Base-by-base conservation (phyloP, 2,329 filamentous ascomycete genomes). In the Emmonsiellopsis sp. region DNA sequence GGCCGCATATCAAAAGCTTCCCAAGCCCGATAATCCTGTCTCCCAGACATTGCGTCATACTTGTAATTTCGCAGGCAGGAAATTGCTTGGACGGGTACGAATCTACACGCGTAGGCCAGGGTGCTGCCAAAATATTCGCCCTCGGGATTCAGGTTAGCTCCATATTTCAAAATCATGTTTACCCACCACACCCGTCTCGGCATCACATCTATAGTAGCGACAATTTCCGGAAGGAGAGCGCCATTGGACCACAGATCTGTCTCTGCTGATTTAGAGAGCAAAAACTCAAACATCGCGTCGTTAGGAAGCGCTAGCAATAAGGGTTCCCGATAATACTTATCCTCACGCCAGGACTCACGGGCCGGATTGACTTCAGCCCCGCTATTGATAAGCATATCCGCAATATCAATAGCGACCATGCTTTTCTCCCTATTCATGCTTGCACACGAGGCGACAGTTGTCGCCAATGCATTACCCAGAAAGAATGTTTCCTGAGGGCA, bases 151-250 rank as follows among this genome's bases (percentile, higher is more conserved):
- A 58, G 49, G 42, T 57, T 46, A 14, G 53, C 55, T 36, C 55
- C 57, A 46, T 57, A 17, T 2, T 34, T 49, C 39, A 58, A 46
- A 43, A 58, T 31, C 31, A 56, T 33, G 40, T 55, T 31, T 21
- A 55, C 31, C 17, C 17, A 2, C 17, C 17, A 17, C 17, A 17
- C 2, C 17, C 17, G 2, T 17, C 17, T 17, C 17, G 17, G 17
- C 17, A 2, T 17, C 17, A 2, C 17, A 17, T 17, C 17, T 17
- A 17, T 17, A 17, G 17, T 17, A 17, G 17, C 10, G 14, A 11
- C 10, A 40, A 14, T 14, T 40, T 11, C 10, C 6, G 3, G 37
- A 11, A 40, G 37, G 3, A 14, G 2, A 40, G 3, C 14, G 6
- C 37, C 37, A 40, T 40, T 40, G 37, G 10, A 6, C 37, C 10